These are phyloP conservation scores for Zygoascus bituminiphila DNA, from an alignment of 805 yeast species.

Conservation along the genomic window DNA sequence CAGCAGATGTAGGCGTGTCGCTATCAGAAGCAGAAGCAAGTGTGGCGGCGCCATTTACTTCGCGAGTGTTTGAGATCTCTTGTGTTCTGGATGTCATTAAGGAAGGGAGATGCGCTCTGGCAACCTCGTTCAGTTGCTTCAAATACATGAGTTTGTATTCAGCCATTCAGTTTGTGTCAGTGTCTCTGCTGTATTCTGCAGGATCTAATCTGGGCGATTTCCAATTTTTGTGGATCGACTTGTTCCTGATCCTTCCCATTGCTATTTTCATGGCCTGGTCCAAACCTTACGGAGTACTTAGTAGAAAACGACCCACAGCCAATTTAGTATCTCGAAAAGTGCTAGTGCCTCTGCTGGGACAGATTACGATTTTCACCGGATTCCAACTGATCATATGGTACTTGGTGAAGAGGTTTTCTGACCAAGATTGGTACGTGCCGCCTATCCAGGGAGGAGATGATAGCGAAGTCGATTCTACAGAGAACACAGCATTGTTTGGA, in stretches of 20 bases:
- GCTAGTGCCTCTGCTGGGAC: slow-evolving; percentile 71
- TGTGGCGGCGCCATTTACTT: slow-evolving; percentile 97
- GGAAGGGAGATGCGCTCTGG: slow-evolving; percentile 92
- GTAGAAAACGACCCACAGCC: slow-evolving; percentile 81
- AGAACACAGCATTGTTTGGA: slow-evolving; percentile 78
- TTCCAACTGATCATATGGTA: slow-evolving; percentile 70
- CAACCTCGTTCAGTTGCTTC: slow-evolving; percentile 93
- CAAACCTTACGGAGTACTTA: slow-evolving; percentile 53
- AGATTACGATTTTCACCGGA: slow-evolving; percentile 50
- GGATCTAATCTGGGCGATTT: slow-evolving; percentile 96
- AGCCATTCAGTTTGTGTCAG: slow-evolving; percentile 89
- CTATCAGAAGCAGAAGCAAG: slow-evolving; percentile 97
- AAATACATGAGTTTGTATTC: slow-evolving; percentile 96
- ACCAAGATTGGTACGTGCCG: slow-evolving; percentile 57
- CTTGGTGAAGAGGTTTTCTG: slow-evolving; percentile 39
- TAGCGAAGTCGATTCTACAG: slow-evolving; percentile 74
- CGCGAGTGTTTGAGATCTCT: slow-evolving; percentile 79
- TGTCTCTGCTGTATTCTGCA: slow-evolving; percentile 71
- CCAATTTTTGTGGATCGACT: slow-evolving; percentile 90
- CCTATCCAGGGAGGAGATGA: slow-evolving; percentile 79
- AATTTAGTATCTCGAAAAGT: slow-evolving; percentile 86
- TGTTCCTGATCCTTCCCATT: slow-evolving; percentile 82
- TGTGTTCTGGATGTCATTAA: slow-evolving; percentile 86
- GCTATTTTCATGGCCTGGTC: slow-evolving; percentile 98
- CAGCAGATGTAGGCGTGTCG: slow-evolving; percentile 96